phyloP scores from a whole-genome alignment of 1,284 basidiomycete species.

The Heterobasidion parviporum region DNA sequence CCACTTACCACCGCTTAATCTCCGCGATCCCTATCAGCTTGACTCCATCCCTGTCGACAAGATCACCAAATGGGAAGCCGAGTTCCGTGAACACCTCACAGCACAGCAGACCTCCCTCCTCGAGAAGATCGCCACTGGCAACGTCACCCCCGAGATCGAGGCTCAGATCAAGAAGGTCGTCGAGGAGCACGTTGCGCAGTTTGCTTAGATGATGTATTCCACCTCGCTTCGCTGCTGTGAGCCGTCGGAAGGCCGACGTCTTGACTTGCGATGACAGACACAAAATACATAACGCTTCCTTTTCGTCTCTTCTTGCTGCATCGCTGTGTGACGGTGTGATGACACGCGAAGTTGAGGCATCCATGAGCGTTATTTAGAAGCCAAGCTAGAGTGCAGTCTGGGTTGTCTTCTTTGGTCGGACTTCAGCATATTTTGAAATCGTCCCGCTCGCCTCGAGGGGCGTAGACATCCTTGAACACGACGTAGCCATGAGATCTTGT shows the following conservation, averaged over 20 bases:
- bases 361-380: too few relatives aligned
- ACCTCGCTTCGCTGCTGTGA: background rate
- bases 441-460: too few relatives aligned
- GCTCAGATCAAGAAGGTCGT: conserved; percentile 89
- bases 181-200: conserved; percentile 79
- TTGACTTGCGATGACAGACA: conserved; percentile 1
- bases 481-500: too few relatives aligned
- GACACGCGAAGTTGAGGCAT: too few relatives aligned
- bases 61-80: conserved; percentile 90
- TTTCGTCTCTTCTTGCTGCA: background rate
- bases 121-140: conserved; percentile 76
- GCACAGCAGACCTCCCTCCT: conserved; percentile 65
- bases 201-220: conserved; percentile 17
- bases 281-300: conserved; percentile 7
- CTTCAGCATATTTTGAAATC: too few relatives aligned
- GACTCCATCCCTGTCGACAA: conserved; percentile 91
- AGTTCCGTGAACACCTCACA: conserved; percentile 81
- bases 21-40: conserved; percentile 38
- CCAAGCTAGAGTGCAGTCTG: too few relatives aligned
- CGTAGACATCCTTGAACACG: too few relatives aligned
- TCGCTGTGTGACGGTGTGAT: too few relatives aligned
- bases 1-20: background rate
- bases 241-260: background rate
- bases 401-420: too few relatives aligned
- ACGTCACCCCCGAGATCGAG: conserved; percentile 86